Conservation (phyloP, 306 rosid genomes). For the Macrotyloma uniflorum region DNA sequence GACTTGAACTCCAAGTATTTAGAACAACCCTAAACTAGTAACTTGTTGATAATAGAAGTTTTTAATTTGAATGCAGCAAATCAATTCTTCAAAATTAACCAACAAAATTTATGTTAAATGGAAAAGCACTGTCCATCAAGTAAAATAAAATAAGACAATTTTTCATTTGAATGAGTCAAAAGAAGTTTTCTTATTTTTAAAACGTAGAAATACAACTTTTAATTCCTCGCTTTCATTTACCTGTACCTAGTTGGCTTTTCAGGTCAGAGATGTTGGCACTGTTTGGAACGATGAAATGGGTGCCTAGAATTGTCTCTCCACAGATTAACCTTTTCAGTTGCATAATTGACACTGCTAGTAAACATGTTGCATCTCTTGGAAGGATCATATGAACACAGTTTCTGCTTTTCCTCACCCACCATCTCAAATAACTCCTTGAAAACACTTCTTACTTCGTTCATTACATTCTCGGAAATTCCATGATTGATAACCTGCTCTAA, state of each 20-base stretch:
- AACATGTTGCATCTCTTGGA: constrained; percentile 5
- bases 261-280: constrained; percentile 43
- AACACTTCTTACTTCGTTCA: constrained; percentile 21
- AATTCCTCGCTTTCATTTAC: not conserved
- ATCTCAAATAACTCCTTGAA: constrained; percentile 36
- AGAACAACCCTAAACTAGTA: no score
- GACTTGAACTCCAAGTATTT: no score
- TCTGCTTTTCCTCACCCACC: constrained; percentile 36
- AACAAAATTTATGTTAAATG: no score
- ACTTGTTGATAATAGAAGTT: no score
- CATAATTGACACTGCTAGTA: constrained; percentile 37
- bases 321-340: constrained; percentile 33
- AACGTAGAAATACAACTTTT: not conserved
- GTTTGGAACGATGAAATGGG: constrained; percentile 39
- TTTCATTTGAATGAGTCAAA: not conserved
- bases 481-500: constrained; percentile 38
- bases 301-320: constrained; percentile 43
- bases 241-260: constrained; percentile 37
- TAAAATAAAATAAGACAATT: no score
- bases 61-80: no score
- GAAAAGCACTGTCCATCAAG: no score
- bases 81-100: no score
- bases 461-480: constrained; percentile 29
- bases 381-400: constrained; percentile 31
- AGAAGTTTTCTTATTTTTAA: not conserved